Conservation (phyloP, 805 yeast species). For the Barnettozyma californica region DNA sequence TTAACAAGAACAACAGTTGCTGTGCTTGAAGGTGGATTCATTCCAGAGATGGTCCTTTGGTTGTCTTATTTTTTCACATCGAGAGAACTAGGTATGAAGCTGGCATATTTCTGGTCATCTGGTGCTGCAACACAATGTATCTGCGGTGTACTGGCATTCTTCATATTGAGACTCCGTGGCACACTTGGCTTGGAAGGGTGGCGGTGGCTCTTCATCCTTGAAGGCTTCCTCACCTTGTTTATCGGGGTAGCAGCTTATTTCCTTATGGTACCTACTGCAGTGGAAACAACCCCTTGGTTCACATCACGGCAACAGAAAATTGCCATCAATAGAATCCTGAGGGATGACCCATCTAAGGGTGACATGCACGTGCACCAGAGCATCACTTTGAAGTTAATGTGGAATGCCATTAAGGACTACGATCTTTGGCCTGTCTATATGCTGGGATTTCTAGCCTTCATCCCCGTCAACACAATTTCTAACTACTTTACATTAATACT, state of each 20-base stretch:
- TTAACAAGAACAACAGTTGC: conserved; percentile 48
- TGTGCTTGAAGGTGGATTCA: conserved; percentile 59
- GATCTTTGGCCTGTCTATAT: conserved; percentile 54
- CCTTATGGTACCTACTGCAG: conserved; percentile 53
- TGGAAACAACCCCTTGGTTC: conserved; percentile 53
- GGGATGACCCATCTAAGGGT: conserved; percentile 67
- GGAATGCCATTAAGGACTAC: conserved; percentile 40
- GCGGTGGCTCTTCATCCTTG: conserved; percentile 64
- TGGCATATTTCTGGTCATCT: conserved; percentile 59
- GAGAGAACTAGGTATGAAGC: conserved; percentile 51
- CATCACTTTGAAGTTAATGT: conserved; percentile 33
- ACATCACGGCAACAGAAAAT: conserved; percentile 52
- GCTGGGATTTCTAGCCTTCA: conserved; percentile 39
- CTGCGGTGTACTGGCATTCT: conserved; percentile 49
- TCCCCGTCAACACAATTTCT: conserved; percentile 27
- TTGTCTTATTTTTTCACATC: conserved; percentile 62
- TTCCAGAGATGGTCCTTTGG: conserved; percentile 63
- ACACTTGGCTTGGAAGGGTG: conserved; percentile 46
- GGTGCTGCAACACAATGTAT: conserved; percentile 42
- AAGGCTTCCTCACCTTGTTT: conserved; percentile 51
- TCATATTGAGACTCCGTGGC: conserved; percentile 48
- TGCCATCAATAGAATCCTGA: conserved; percentile 49
- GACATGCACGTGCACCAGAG: conserved; percentile 62
- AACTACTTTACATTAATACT: conserved; percentile 45
- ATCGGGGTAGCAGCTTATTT: conserved; percentile 46